Evolutionary conservation across 1,284 basidiomycete genomes (phyloP).

Genomic region (Irpex lacteus): DNA sequence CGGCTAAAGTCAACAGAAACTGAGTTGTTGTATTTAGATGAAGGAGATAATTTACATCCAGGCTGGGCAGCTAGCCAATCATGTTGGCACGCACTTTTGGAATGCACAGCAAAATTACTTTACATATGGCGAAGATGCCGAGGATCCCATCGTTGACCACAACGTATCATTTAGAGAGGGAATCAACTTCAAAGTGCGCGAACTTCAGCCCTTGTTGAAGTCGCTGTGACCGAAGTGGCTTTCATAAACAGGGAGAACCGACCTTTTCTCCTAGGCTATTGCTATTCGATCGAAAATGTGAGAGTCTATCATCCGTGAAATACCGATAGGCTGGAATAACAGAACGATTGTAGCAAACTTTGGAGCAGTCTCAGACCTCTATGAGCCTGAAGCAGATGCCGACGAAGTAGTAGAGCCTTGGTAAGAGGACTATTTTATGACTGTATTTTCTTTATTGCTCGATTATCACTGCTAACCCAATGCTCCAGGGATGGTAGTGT

Average conservation of each 20-base stretch:
- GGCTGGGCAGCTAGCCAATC: conserved; percentile 65
- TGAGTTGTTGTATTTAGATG: conserved; percentile 37
- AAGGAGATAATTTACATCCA: conserved; percentile 77
- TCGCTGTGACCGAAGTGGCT: conserved; percentile 3
- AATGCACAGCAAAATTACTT: conserved; percentile 75
- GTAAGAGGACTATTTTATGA: conserved; percentile 21
- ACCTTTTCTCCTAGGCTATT: conserved; percentile 65
- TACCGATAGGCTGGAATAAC: conserved; percentile 1
- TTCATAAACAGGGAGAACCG: conserved; percentile 41
- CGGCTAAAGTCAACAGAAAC: not conserved
- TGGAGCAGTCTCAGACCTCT: conserved; percentile 52
- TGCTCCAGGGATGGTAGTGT: conserved; percentile 47
- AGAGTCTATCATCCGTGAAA: conserved; percentile 14
- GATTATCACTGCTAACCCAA: not conserved
- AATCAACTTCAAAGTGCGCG: conserved; percentile 37
- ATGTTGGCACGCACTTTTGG: conserved; percentile 76
- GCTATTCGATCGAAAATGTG: conserved; percentile 65
- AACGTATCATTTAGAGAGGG: conserved; percentile 67
- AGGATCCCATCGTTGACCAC: conserved; percentile 44
- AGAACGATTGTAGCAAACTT: conserved; percentile 50
- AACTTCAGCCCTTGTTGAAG: not conserved
- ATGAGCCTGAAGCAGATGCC: conserved; percentile 27
- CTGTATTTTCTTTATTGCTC: not conserved
- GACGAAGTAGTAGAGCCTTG: conserved; percentile 24
- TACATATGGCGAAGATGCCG: conserved; percentile 41